Evolutionary conservation across 139 green algal genomes (phyloP), one percentile per base, ranked within the genome.

Genomic region (Pseudopediastrum boryanum): DNA sequence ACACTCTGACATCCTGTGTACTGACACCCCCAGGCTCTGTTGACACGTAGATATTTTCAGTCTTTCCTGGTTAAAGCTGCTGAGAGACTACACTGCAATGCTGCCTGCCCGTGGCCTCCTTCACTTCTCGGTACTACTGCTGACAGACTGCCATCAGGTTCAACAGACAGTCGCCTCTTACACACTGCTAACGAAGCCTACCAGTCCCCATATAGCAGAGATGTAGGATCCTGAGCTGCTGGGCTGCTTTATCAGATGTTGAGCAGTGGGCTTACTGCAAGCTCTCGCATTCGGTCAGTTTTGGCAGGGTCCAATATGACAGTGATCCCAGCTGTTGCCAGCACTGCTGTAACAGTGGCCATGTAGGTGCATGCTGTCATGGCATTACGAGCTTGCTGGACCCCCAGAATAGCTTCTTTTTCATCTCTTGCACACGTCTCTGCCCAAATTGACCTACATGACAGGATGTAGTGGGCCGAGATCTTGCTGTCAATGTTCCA

Each of bases 351-450:
- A 48, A 81, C 70, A 4, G 74, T 81, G 2, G 74, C 74, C 29
- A 81, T 62, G 48, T 81, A 81, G n/a, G 74, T 81, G 43, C 59
- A 81, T 16, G 61, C 44, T 51, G 74, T 81, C 74, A 81, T 81
- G 3, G 74, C 74, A 67, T 81, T 81, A 21, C 74, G 74, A 27
- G 74, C 74, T 13, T 81, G 74, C 74, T 80, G 73, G 43, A 72
- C 64, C 5, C 35, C 64, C 64, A 52, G 38, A n/a, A 38, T 27
- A 43, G 41, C 64, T n/a, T 50, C 63, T 21, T 78, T 78, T n/a
- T 78, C 71, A 46, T 78, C 71, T 42, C 54, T 70, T 8, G 71
- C 71, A 27, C 71, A 78, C 8, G 71, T 56, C n/a, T 78, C 71
- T 35, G 71, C 71, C 71, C 71, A 78, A 3, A 78, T 58, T 19